phyloP scores from a whole-genome alignment of 1,284 basidiomycete species.

The Sporisorium iseilematis-ciliati region DNA sequence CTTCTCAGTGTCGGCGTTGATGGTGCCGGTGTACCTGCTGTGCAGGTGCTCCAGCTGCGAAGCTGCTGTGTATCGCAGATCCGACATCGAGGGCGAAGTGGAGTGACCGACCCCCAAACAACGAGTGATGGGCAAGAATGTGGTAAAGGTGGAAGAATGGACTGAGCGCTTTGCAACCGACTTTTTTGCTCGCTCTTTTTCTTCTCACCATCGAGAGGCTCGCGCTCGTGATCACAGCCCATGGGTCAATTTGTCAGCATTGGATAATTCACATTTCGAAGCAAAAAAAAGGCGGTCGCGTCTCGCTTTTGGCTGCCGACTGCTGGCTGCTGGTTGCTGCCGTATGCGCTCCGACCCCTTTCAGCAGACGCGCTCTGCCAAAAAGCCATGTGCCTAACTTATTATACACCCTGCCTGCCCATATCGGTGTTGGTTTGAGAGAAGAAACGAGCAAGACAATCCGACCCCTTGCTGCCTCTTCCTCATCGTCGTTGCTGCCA shows the following conservation, averaged over 20 bases:
- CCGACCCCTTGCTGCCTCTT: constrained; percentile 30
- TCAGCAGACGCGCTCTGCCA: constrained; percentile 1
- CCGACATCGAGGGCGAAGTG: constrained; percentile 33
- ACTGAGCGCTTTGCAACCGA: not conserved
- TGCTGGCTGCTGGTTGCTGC: constrained; percentile 8
- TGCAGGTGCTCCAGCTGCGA: constrained; percentile 75
- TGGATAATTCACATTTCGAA: constrained; percentile 1
- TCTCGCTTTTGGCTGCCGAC: not conserved
- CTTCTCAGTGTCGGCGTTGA: constrained; percentile 67
- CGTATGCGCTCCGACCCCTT: constrained; percentile 41
- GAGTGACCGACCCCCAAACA: not conserved
- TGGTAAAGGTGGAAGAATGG: not conserved
- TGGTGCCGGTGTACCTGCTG: constrained; percentile 92
- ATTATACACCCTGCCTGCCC: not conserved
- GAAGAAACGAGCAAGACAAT: constrained; percentile 13
- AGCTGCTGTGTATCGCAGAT: constrained; percentile 48
- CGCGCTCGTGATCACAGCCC: constrained; percentile 4
- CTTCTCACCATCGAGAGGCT: not conserved
- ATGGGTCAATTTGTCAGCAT: constrained; percentile 8
- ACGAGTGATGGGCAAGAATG: constrained; percentile 1
- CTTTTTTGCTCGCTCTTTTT: not conserved
- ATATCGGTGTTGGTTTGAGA: not conserved
- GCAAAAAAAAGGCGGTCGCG: not conserved
- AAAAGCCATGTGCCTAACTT: not conserved
- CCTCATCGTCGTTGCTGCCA: not conserved